phyloP scores from a whole-genome alignment of 805 yeast genomes.

The Pichia phayaonensis region DNA sequence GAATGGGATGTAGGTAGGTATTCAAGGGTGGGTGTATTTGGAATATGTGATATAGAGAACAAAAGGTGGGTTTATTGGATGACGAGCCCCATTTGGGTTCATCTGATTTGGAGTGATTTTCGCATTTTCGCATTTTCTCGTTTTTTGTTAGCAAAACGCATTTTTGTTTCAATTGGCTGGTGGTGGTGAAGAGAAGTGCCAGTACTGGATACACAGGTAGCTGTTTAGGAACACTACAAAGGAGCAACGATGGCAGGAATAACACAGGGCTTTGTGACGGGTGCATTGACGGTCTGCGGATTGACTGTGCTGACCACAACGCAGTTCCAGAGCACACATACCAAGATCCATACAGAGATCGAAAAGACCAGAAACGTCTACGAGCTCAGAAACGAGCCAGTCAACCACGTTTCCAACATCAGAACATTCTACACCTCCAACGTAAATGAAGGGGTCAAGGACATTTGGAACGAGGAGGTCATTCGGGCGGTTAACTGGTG shows the following conservation, averaged over 20 bases:
- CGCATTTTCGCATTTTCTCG: too few species aligned
- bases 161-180: too few species aligned
- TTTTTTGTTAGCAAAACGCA: too few species aligned
- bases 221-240: too few species aligned
- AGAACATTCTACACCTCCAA: conserved; percentile 39
- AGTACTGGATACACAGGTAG: too few species aligned
- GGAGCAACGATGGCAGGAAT: conserved; percentile 36
- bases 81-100: too few species aligned
- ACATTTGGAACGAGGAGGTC: conserved; percentile 74
- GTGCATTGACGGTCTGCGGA: conserved; percentile 55
- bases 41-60: too few species aligned
- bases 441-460: conserved; percentile 56
- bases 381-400: conserved; percentile 44
- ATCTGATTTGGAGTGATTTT: too few species aligned
- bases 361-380: conserved; percentile 41
- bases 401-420: conserved; percentile 38
- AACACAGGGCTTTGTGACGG: conserved; percentile 50
- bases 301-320: conserved; percentile 54
- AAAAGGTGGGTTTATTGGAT: too few species aligned
- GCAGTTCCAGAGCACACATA: conserved; percentile 43
- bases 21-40: too few species aligned
- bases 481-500: conserved; percentile 56
- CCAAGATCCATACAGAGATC: conserved; percentile 39
- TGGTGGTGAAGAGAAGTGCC: too few species aligned
- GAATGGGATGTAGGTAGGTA: too few species aligned